Percentiles rank a stretch among this genome's conserved stretches.
phyloP scores from a whole-genome alignment of 805 yeast genomes.

The Zygosaccharomyces kombuchaensis region DNA sequence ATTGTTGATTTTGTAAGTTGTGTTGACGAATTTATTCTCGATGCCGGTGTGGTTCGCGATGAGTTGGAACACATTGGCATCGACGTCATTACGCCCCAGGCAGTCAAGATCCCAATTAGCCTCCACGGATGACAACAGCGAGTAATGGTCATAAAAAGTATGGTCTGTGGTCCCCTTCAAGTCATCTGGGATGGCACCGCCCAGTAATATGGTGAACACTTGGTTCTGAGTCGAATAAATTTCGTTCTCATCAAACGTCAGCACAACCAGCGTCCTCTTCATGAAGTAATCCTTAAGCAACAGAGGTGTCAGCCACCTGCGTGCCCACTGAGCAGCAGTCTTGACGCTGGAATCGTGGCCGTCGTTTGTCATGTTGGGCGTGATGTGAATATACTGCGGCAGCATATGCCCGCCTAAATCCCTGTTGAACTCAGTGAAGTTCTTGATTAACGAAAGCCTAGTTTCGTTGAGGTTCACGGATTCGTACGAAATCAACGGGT shows the following conservation, averaged over 20 bases:
- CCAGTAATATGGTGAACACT: slow-evolving; percentile 44
- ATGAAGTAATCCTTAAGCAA: slow-evolving; percentile 45
- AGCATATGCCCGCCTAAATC: slow-evolving; percentile 40
- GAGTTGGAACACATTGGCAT: slow-evolving; percentile 44
- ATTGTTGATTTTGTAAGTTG: slow-evolving; percentile 35
- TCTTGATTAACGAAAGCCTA: slow-evolving; percentile 44
- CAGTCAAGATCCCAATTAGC: slow-evolving; percentile 48
- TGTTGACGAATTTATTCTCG: slow-evolving; percentile 33
- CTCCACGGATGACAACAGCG: slow-evolving; percentile 45
- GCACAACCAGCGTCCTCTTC: slow-evolving; percentile 41
- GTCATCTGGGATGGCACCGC: slow-evolving; percentile 43
- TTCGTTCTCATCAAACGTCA: slow-evolving; percentile 50
- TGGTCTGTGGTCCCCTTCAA: slow-evolving; percentile 42
- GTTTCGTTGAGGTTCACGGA: slow-evolving; percentile 35
- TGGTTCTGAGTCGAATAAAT: slow-evolving; percentile 42
- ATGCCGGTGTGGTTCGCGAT: slow-evolving; percentile 39
- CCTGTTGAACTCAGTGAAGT: slow-evolving; percentile 41
- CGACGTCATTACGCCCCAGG: slow-evolving; percentile 49
- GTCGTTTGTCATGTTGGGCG: slow-evolving; percentile 52
- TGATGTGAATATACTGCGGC: slow-evolving; percentile 51
- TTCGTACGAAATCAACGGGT: slow-evolving; percentile 44
- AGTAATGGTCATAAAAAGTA: slow-evolving; percentile 51
- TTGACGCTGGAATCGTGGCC: slow-evolving; percentile 48
- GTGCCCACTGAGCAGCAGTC: slow-evolving; percentile 45
- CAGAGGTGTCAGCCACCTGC: slow-evolving; percentile 42